These are phyloP conservation scores for Orbilia blumenaviensis DNA, from an alignment of 2,329 filamentous ascomycete genomes.

Conservation along the genomic window DNA sequence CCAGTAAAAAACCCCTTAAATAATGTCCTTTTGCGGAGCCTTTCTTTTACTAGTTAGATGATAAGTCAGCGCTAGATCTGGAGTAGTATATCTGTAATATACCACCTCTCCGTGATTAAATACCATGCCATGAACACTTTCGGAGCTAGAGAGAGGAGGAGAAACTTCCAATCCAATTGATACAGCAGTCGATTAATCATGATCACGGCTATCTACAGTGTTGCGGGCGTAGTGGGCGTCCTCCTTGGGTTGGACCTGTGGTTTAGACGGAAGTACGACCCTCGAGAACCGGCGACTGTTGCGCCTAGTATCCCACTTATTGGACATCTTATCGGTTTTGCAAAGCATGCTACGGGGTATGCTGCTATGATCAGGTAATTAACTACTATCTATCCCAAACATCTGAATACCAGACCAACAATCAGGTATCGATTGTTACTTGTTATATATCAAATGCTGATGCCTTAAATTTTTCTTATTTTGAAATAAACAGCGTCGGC, in stretches of 20 bases:
- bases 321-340: slow-evolving; percentile 11
- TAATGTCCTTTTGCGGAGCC: too few relatives aligned
- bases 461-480: too few relatives aligned
- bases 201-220: slow-evolving; percentile 10
- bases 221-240: not conserved
- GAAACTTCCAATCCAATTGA: not conserved
- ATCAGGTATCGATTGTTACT: too few relatives aligned
- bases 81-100: too few relatives aligned
- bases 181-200: too few relatives aligned
- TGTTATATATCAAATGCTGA: too few relatives aligned
- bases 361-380: slow-evolving; percentile 1
- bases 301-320: slow-evolving; percentile 9
- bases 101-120: not conserved
- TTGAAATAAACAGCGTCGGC: not conserved
- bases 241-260: slow-evolving; percentile 11
- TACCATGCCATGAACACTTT: not conserved
- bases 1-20: too few relatives aligned
- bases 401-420: too few relatives aligned
- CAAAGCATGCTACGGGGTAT: slow-evolving; percentile 8
- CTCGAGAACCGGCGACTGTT: not conserved
- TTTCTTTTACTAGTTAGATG: too few relatives aligned
- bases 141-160: too few relatives aligned
- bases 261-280: slow-evolving; percentile 6
- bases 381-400: too few relatives aligned
- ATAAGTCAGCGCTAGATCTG: not conserved